Base-by-base conservation (phyloP, 2,329 filamentous ascomycete species). In the Cercospora beticola region DNA sequence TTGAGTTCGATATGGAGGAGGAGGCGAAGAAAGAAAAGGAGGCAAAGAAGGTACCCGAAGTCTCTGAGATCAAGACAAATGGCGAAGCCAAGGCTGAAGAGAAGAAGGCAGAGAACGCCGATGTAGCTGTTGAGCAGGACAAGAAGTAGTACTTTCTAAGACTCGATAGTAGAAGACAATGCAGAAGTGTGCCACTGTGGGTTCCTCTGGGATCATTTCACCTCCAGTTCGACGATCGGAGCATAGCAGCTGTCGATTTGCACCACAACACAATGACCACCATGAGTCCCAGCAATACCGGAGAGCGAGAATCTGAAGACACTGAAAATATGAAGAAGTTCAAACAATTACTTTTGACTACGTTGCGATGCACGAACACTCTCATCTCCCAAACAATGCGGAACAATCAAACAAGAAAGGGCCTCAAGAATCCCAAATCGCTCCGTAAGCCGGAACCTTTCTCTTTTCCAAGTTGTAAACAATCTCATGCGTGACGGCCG, bases 381-480 rank as follows among this genome's bases (percentile, higher is more conserved):
- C 12, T 26, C 6, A 28, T n/a, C 23, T n/a, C 49, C 23, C 23
- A 14, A 56, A 30, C 56, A 36, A 21, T 12, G 56, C 56, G 8
- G n/a, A 59, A 33, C 56, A 36, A 26, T 9, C 9, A 54, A 12
- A 28, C 9, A 12, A 54, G 49, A 26, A 21, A 36, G n/a, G 9
- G 8, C 23, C 30, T 59, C 30, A 59, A 3, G 86, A 88, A 79
- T 93, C 91, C 81, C 89, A 93, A 73, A 93, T 91, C 8, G 91
- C 89, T 6, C 91, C 91, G 79, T 86, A 93, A 8, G 90, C 89
- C 2, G 87, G 84, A 7, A 92, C 79, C 0, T 90, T 89, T 65
- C 88, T 83, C 43, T 83, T 84, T 79, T 92, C 89, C 62, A 93
- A 80, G 8, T 86, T 88, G 76, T 89, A 90, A 0, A 93, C 90